Conservation (phyloP, 495 filamentous ascomycete genomes). For the Neurospora cerealis region DNA sequence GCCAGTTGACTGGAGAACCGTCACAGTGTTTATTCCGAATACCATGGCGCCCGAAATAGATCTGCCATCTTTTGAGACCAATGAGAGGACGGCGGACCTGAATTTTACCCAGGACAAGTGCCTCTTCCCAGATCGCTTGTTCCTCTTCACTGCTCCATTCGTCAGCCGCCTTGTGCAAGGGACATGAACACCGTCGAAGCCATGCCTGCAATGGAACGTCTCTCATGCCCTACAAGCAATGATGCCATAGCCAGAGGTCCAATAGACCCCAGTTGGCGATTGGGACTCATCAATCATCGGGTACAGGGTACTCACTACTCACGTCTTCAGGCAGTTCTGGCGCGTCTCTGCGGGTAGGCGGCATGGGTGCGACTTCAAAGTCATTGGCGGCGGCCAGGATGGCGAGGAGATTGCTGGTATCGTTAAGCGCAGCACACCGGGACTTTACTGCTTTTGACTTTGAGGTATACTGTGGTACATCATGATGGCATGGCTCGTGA, state of each 20-base stretch:
- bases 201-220: not conserved
- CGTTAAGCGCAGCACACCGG: slow-evolving; percentile 9
- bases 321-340: not conserved
- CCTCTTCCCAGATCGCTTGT: not conserved
- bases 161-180: not conserved
- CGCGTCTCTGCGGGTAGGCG: not conserved
- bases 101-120: not conserved
- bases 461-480: not conserved
- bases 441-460: not conserved
- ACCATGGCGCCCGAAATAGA: not conserved
- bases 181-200: not conserved
- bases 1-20: not conserved
- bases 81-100: not conserved
- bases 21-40: slow-evolving; percentile 1
- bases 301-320: not conserved
- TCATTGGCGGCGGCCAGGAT: not conserved
- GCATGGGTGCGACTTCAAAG: not conserved
- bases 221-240: not conserved
- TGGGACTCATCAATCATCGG: not conserved
- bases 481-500: not conserved
- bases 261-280: not conserved
- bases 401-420: not conserved
- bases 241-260: not conserved
- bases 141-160: not conserved
- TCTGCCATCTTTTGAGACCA: not conserved